phyloP scores from a whole-genome alignment of 2,329 filamentous ascomycete genomes.

The Acrocalymma vagum region DNA sequence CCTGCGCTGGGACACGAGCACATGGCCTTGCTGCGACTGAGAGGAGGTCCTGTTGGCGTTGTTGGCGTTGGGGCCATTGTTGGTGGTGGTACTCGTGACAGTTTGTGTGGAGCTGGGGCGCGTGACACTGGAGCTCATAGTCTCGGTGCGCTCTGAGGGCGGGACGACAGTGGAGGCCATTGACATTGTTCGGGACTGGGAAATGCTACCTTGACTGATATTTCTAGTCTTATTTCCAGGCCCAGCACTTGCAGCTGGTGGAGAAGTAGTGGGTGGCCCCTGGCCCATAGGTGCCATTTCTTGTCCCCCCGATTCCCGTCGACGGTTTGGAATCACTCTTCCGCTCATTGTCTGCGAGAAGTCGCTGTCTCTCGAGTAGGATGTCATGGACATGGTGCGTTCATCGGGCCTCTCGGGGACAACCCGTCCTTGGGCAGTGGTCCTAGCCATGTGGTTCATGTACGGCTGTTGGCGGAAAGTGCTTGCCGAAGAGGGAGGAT shows the following conservation, averaged over 20 bases:
- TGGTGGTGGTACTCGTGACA: slow-evolving; percentile 34
- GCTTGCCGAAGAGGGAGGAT: slow-evolving; percentile 71
- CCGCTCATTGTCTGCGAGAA: slow-evolving; percentile 92
- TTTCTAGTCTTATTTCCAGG: slow-evolving; percentile 45
- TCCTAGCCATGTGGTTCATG: slow-evolving; percentile 73
- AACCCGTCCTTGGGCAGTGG: slow-evolving; percentile 88
- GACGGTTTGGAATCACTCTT: slow-evolving; percentile 83
- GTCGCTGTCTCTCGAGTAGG: slow-evolving; percentile 77
- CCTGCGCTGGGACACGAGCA: slow-evolving; percentile 65
- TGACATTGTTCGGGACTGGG: slow-evolving; percentile 77
- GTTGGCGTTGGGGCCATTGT: too few species aligned
- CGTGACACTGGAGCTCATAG: slow-evolving; percentile 60
- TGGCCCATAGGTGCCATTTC: slow-evolving; percentile 30
- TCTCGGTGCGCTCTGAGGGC: slow-evolving; percentile 69
- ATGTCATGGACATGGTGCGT: slow-evolving; percentile 94
- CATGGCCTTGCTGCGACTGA: slow-evolving; percentile 53
- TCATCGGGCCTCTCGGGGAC: slow-evolving; percentile 94
- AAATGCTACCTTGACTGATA: slow-evolving; percentile 45
- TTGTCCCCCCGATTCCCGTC: slow-evolving; percentile 62
- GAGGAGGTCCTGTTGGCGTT: slow-evolving; percentile 48
- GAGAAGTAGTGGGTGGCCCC: slow-evolving; percentile 27
- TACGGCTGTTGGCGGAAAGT: slow-evolving; percentile 83
- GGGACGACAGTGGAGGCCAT: slow-evolving; percentile 86
- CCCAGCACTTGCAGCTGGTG: slow-evolving; percentile 29
- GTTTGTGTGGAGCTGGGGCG: slow-evolving; percentile 48